Evolutionary conservation across 139 green algal species (phyloP).

Genomic region (Picochlorum sp.): DNA sequence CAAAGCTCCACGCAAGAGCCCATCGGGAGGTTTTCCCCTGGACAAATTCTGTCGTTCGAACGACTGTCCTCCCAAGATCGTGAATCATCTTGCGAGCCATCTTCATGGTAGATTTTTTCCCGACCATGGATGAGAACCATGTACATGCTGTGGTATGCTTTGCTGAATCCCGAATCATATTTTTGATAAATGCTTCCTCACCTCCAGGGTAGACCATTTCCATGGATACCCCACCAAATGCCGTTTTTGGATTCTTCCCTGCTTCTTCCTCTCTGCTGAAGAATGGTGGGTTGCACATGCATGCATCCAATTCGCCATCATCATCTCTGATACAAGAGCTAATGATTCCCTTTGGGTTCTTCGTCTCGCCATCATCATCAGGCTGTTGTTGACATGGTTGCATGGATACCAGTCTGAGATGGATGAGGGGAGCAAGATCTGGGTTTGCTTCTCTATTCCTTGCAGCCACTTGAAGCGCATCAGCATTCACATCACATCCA

Average conservation of each 20-base stretch:
- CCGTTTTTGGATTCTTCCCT: slow-evolving; percentile 70
- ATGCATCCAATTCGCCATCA: slow-evolving; percentile 49
- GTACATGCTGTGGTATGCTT: slow-evolving; percentile 13
- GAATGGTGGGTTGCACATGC: slow-evolving; percentile 97
- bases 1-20: slow-evolving; percentile 82
- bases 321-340: slow-evolving; percentile 30
- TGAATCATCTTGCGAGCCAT: slow-evolving; percentile 23
- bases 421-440: slow-evolving; percentile 49
- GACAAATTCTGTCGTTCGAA: slow-evolving; percentile 73
- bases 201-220: slow-evolving; percentile 90
- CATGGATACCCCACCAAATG: slow-evolving; percentile 51
- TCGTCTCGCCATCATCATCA: neutral
- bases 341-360: slow-evolving; percentile 27
- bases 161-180: slow-evolving; percentile 78
- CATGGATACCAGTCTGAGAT: slow-evolving; percentile 35
- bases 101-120: slow-evolving; percentile 70
- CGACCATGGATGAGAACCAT: slow-evolving; percentile 85
- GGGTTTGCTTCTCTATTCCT: slow-evolving; percentile 58
- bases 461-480: slow-evolving; percentile 37
- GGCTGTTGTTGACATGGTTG: slow-evolving; percentile 26
- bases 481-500: slow-evolving; percentile 65
- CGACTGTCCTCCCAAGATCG: slow-evolving; percentile 30
- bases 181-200: slow-evolving; percentile 76
- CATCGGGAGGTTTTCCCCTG: slow-evolving; percentile 80
- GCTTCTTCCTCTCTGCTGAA: slow-evolving; percentile 76